phyloP scores from a whole-genome alignment of 2,329 filamentous ascomycete species.

The Neocatenulostroma microsporum region DNA sequence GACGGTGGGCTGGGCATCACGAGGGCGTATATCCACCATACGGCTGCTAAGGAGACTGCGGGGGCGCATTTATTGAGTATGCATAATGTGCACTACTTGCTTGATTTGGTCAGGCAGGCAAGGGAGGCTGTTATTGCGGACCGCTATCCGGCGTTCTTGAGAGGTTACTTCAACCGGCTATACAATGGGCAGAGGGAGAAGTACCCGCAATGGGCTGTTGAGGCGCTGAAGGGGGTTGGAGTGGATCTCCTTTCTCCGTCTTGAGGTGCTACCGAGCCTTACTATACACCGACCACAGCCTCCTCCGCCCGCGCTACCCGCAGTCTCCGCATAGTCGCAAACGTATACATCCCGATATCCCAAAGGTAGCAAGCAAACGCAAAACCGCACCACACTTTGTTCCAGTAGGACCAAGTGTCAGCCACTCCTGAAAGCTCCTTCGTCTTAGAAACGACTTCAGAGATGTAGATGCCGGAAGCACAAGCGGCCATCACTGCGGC shows the following conservation, averaged over 20 bases:
- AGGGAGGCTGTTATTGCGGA: conserved; percentile 50
- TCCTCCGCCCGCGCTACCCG: too few species aligned
- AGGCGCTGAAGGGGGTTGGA: conserved; percentile 68
- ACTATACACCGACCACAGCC: too few species aligned
- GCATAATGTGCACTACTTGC: conserved; percentile 90
- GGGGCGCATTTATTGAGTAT: conserved; percentile 80
- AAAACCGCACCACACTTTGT: too few species aligned
- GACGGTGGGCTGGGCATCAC: conserved; percentile 71
- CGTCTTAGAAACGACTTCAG: too few species aligned
- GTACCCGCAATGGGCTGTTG: conserved; percentile 78
- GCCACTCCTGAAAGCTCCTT: too few species aligned
- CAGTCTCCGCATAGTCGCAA: too few species aligned
- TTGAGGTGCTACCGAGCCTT: too few species aligned
- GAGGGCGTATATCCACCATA: conserved; percentile 82
- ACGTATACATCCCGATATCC: too few species aligned
- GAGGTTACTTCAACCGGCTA: conserved; percentile 65
- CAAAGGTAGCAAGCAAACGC: too few species aligned
- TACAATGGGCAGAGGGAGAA: conserved; percentile 56
- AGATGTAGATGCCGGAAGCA: too few species aligned
- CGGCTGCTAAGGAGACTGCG: conserved; percentile 88
- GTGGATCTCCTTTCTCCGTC: conserved; percentile 72
- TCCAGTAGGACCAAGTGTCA: too few species aligned
- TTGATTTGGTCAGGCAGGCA: conserved; percentile 70
- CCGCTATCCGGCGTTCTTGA: conserved; percentile 68
- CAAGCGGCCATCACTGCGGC: too few species aligned